A percentile compares a stretch with the other conserved stretches of the same genome.
These are phyloP conservation scores for Euclidium syriacum DNA, from an alignment of 345 rosid genomes.

Conservation along the genomic window DNA sequence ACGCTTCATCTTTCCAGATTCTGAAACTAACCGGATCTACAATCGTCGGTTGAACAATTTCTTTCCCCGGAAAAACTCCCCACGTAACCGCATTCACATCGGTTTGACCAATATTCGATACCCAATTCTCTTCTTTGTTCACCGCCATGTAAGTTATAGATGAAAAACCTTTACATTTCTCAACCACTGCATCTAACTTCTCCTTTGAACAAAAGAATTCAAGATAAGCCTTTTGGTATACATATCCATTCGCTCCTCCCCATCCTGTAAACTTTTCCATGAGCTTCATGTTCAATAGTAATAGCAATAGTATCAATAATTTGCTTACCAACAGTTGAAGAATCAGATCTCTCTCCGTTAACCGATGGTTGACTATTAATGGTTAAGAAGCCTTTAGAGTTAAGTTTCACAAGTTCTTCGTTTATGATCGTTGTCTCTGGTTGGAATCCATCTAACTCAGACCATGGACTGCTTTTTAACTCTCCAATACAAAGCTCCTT, in stretches of 20 bases:
- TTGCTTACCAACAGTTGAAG: constrained; percentile 78
- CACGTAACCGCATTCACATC: constrained; percentile 82
- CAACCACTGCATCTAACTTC: constrained; percentile 49
- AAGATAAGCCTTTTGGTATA: constrained; percentile 84
- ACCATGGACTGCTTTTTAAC: constrained; percentile 89
- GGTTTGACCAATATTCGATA: constrained; percentile 42
- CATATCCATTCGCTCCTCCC: constrained; percentile 88
- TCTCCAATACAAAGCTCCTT: constrained; percentile 72
- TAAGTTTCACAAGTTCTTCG: constrained; percentile 76
- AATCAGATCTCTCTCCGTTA: constrained; percentile 78
- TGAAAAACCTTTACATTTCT: constrained; percentile 56
- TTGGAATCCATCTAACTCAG: constrained; percentile 87
- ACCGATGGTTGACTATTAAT: constrained; percentile 98
- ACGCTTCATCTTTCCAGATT: constrained; percentile 93
- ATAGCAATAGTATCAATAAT: too few relatives aligned
- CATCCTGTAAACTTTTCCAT: constrained; percentile 50
- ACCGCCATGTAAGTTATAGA: constrained; percentile 57
- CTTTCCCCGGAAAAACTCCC: constrained; percentile 88
- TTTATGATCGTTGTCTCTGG: constrained; percentile 92
- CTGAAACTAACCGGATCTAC: constrained; percentile 79
- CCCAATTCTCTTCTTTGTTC: constrained; percentile 49
- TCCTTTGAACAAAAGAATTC: constrained; percentile 85
- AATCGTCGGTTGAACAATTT: constrained; percentile 82
- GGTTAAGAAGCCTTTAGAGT: constrained; percentile 81
- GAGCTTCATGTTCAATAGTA: too few relatives aligned